These are phyloP conservation scores for Colletotrichum tanaceti DNA, from an alignment of 2,329 filamentous ascomycete species.

Conservation along the genomic window DNA sequence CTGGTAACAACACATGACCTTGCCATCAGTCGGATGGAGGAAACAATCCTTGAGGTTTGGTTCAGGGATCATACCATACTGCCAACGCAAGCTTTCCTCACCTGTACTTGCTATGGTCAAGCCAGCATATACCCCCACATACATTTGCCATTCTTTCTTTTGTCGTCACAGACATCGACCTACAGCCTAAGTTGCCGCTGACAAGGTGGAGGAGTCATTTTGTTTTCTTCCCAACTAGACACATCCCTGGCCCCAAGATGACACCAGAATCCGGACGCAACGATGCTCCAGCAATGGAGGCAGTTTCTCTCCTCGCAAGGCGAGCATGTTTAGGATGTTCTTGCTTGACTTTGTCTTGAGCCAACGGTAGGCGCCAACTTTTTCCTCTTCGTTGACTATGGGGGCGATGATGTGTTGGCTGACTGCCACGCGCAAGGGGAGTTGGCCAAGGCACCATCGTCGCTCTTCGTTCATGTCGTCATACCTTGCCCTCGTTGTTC, in stretches of 20 bases:
- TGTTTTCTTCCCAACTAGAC: slow-evolving; percentile 18
- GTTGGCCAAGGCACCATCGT: not conserved
- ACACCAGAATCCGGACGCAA: slow-evolving; percentile 5
- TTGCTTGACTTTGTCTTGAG: not conserved
- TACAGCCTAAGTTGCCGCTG: not conserved
- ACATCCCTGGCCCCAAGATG: slow-evolving; percentile 30
- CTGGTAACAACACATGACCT: slow-evolving; percentile 8
- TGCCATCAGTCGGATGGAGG: not conserved
- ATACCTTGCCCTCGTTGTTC: not conserved
- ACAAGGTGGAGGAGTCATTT: slow-evolving; percentile 7
- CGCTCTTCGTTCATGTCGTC: not conserved
- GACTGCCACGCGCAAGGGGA: not conserved
- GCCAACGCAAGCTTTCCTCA: slow-evolving; percentile 1
- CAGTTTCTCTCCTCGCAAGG: not conserved
- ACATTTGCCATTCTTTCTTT: not conserved
- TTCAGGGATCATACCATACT: not conserved
- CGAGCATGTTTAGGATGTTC: not conserved
- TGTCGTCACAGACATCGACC: not conserved
- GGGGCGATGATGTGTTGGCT: not conserved
- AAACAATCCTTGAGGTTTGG: slow-evolving; percentile 19
- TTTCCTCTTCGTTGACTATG: not conserved
- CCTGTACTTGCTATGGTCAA: no score
- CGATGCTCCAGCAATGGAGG: not conserved
- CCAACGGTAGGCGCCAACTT: not conserved
- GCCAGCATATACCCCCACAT: not conserved